phyloP scores from a whole-genome alignment of 2,329 filamentous ascomycete genomes.

The Fusarium sterilihyphosum region DNA sequence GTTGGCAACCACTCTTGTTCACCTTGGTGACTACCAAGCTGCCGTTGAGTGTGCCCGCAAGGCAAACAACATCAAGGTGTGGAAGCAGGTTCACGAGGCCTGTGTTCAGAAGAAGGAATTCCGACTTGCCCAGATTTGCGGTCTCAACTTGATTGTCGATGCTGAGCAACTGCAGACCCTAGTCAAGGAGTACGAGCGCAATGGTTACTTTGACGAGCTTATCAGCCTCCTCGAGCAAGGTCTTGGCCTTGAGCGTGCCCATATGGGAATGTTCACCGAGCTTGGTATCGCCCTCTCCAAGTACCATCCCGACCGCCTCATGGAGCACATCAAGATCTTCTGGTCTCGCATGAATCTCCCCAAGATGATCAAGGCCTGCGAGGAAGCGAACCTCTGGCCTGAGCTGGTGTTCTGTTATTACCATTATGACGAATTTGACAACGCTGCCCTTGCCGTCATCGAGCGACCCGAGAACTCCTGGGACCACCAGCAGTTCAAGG shows the following conservation, averaged over 20 bases:
- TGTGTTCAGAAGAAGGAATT: constrained; percentile 99
- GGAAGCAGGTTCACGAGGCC: constrained; percentile 97
- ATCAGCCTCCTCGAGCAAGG: constrained; percentile 95
- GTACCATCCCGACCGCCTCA: constrained; percentile 93
- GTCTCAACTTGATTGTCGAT: constrained; percentile 96
- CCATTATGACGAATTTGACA: constrained; percentile 98
- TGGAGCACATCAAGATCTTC: constrained; percentile 99
- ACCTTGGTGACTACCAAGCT: constrained; percentile 95
- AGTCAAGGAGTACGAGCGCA: constrained; percentile 95
- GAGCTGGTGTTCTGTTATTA: constrained; percentile 98
- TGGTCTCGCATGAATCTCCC: constrained; percentile 98
- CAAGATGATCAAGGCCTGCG: constrained; percentile 92
- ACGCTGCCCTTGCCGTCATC: constrained; percentile 96
- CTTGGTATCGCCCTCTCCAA: constrained; percentile 91
- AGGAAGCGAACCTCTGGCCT: constrained; percentile 96
- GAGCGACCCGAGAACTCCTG: constrained; percentile 96
- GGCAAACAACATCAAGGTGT: constrained; percentile 98
- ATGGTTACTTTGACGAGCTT: constrained; percentile 98
- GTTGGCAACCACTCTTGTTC: constrained; percentile 96
- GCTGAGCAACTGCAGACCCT: constrained; percentile 93
- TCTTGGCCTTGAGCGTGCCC: constrained; percentile 87
- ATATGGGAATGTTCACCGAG: constrained; percentile 98
- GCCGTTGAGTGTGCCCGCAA: constrained; percentile 98
- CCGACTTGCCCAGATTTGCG: constrained; percentile 97
- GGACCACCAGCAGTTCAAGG: constrained; percentile 99